Conservation (phyloP, 2,329 filamentous ascomycete species). For the Dichotomopilus funicola region DNA sequence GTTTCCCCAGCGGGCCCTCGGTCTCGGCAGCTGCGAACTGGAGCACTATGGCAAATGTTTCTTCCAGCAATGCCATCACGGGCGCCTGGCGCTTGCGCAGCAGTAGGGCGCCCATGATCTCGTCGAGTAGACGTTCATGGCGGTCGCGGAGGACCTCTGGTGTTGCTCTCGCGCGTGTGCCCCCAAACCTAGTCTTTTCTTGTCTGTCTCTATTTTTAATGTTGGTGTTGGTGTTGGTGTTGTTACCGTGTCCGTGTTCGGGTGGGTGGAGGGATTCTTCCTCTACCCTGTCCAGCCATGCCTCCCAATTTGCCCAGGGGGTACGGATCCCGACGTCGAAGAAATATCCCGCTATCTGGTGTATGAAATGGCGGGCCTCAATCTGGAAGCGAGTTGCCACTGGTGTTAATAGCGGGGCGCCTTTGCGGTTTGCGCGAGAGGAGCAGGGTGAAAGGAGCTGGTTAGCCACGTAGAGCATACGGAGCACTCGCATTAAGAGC, state of each 20-base stretch:
- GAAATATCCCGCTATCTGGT: slow-evolving; percentile 66
- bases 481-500: slow-evolving; percentile 65
- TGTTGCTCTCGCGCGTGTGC: slow-evolving; percentile 34
- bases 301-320: slow-evolving; percentile 66
- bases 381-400: slow-evolving; percentile 51
- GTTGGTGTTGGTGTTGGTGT: neutral
- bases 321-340: slow-evolving; percentile 69
- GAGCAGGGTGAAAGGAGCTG: slow-evolving; percentile 42
- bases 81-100: slow-evolving; percentile 69
- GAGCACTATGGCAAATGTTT: slow-evolving; percentile 68
- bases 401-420: slow-evolving; percentile 30
- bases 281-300: slow-evolving; percentile 59
- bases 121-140: slow-evolving; percentile 67
- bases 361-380: slow-evolving; percentile 75
- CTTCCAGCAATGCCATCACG: slow-evolving; percentile 65
- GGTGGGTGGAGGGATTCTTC: neutral
- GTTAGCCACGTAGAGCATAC: slow-evolving; percentile 71
- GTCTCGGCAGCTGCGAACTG: slow-evolving; percentile 53
- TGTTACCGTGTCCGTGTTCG: too few relatives aligned
- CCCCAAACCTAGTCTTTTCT: slow-evolving; percentile 29
- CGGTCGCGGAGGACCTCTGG: slow-evolving; percentile 60
- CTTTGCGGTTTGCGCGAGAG: slow-evolving; percentile 26
- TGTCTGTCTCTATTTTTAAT: slow-evolving; percentile 4
- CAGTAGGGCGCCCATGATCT: slow-evolving; percentile 67
- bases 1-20: slow-evolving; percentile 26